These are phyloP conservation scores for Bisporella sp. DNA, from an alignment of 2,329 filamentous ascomycete species.

Conservation along the genomic window DNA sequence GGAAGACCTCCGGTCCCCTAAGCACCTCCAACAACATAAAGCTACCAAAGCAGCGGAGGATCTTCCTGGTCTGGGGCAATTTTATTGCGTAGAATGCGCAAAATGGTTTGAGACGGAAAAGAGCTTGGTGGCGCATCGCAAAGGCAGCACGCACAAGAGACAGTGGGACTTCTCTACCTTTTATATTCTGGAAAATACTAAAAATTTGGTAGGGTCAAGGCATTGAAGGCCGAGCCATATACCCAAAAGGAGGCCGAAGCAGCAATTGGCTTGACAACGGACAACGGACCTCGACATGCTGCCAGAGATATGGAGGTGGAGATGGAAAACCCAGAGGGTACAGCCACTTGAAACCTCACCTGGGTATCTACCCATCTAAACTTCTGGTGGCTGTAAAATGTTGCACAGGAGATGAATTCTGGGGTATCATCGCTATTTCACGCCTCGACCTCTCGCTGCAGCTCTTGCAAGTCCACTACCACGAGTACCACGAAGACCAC, in stretches of 20 bases:
- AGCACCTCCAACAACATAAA: constrained; percentile 75
- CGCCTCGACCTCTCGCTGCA: constrained; percentile 20
- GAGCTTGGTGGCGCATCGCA: constrained; percentile 68
- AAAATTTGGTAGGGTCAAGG: constrained; percentile 57
- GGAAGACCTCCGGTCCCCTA: constrained; percentile 69
- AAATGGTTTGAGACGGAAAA: constrained; percentile 91
- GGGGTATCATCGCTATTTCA: constrained; percentile 18
- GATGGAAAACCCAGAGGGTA: constrained; percentile 25
- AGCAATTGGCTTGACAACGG: constrained; percentile 62
- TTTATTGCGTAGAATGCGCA: constrained; percentile 88
- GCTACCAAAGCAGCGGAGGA: constrained; percentile 76
- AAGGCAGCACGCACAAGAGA: constrained; percentile 90
- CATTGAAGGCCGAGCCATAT: constrained; percentile 78
- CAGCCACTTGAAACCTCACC: constrained; percentile 13
- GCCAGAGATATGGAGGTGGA: constrained; percentile 36
- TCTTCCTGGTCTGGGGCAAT: constrained; percentile 75
- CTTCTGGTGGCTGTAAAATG: too few relatives aligned
- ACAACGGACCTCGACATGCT: constrained; percentile 49
- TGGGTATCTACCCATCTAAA: too few relatives aligned
- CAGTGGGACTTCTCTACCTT: constrained; percentile 43
- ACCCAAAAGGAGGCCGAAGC: constrained; percentile 81
- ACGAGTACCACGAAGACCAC: constrained; percentile 24
- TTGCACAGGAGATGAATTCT: not conserved
- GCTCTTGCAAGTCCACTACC: constrained; percentile 28
- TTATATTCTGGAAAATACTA: not conserved